Conservation (phyloP, 2,329 filamentous ascomycete genomes). For the Teratosphaeria pseudoeucalypti region DNA sequence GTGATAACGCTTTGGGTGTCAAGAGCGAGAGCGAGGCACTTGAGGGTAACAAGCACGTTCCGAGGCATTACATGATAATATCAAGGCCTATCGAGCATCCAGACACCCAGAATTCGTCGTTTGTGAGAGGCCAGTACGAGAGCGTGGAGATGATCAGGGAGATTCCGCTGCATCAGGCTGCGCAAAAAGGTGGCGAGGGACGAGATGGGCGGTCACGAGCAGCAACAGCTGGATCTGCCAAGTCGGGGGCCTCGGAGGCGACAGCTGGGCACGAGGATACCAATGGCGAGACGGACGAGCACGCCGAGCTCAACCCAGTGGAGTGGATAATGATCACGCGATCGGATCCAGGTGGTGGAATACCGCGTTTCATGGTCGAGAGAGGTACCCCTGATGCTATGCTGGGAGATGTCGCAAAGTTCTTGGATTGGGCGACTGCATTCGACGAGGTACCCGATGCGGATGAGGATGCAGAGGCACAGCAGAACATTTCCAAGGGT, state of each 20-base stretch:
- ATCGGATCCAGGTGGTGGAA: conserved; percentile 78
- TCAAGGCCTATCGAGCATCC: conserved; percentile 76
- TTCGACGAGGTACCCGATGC: conserved; percentile 32
- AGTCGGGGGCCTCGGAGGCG: conserved; percentile 27
- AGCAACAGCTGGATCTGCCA: conserved; percentile 33
- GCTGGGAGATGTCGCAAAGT: conserved; percentile 67
- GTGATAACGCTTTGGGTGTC: conserved; percentile 41
- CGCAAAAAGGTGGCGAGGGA: conserved; percentile 17
- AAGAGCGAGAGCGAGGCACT: conserved; percentile 27
- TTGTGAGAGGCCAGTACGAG: conserved; percentile 78
- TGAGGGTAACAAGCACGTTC: conserved; percentile 29
- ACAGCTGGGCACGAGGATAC: conserved; percentile 27
- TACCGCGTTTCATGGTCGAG: conserved; percentile 86
- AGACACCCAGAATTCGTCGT: conserved; percentile 58
- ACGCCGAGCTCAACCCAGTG: conserved; percentile 50
- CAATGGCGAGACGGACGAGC: conserved; percentile 2
- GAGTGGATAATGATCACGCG: conserved; percentile 93
- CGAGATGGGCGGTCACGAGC: conserved; percentile 20
- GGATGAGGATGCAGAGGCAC: conserved; percentile 25
- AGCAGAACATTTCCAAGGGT: background rate
- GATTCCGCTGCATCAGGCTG: conserved; percentile 46
- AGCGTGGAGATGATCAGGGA: conserved; percentile 87
- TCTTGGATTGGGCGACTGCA: conserved; percentile 64
- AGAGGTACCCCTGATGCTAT: conserved; percentile 76
- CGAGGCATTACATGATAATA: conserved; percentile 72